A percentile compares a stretch with the other conserved stretches of the same genome.
Conservation (phyloP, 257 asterid genomes). For the Salvia hispanica region DNA sequence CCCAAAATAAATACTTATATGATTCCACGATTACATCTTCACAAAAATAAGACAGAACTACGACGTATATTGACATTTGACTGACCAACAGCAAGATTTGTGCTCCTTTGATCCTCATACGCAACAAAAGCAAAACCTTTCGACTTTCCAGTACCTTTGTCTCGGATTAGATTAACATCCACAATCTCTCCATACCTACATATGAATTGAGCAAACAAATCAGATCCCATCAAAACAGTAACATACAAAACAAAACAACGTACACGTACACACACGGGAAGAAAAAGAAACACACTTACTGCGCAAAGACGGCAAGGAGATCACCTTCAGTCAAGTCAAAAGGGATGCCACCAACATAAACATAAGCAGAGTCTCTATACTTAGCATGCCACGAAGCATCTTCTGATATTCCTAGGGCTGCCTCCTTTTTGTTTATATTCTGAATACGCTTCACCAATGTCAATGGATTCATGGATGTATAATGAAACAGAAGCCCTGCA, state of each 20-base stretch:
- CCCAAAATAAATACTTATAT: not conserved
- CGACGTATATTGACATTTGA: conserved; percentile 27
- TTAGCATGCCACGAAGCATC: conserved; percentile 97
- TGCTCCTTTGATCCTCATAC: conserved; percentile 97
- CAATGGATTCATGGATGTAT: conserved; percentile 72
- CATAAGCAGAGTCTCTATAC: conserved; percentile 90
- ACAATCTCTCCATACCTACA: conserved; percentile 92
- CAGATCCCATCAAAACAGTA: not conserved
- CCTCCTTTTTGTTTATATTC: conserved; percentile 78
- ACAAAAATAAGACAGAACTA: not conserved
- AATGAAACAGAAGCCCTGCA: too few species aligned
- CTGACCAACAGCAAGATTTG: conserved; percentile 91
- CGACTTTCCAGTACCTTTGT: conserved; percentile 92
- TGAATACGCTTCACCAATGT: conserved; percentile 91
- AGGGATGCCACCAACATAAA: conserved; percentile 83
- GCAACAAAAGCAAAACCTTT: conserved; percentile 94
- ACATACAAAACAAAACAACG: not conserved
- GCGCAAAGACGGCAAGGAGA: conserved; percentile 88
- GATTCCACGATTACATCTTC: not conserved
- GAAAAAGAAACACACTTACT: conserved; percentile 46
- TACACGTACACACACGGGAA: too few species aligned
- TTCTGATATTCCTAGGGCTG: conserved; percentile 77
- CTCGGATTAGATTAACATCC: conserved; percentile 83
- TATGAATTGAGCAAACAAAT: conserved; percentile 8
- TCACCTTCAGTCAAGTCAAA: conserved; percentile 97